Base-by-base conservation (phyloP, 768 basidiomycete genomes). In the Pholiota conissans region DNA sequence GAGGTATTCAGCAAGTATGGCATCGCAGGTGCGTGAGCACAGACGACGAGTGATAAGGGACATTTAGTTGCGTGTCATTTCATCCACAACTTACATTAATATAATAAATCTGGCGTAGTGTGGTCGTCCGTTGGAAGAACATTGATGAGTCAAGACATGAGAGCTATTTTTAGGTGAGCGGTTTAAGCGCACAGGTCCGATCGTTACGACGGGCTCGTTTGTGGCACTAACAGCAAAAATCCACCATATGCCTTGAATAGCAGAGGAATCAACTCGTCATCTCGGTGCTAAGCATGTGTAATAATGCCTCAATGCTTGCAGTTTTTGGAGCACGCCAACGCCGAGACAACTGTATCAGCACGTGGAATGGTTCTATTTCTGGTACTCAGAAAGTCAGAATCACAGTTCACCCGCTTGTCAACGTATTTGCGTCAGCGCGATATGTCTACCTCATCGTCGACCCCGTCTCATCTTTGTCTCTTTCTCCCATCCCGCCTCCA, bases 1-100 rank as follows among this genome's bases (percentile, higher is more conserved):
- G 78, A 77, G 16, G 79, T 79, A 22, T 84, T 93, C 63, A 72
- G 71, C 42, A 88, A 88, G 71, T 94, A 93, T 61, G 87, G 89
- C 18, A 76, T 93, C 27, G 81, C 76, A 27, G 42, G 47, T 18
- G 52, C 53, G 42, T 45, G 42, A 45, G 42, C 42, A 22, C 18
- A 45, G 42, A 45, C 28, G 20, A 32, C 46, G 29, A n/a, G 30
- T 13, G 14, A 13, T 9, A 4, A 42, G 16, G 39, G 6, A 18
- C 30, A n/a, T n/a, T n/a, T n/a, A n/a, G n/a, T n/a, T n/a, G n/a
- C n/a, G n/a, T n/a, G n/a, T n/a, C n/a, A n/a, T n/a, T n/a, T n/a
- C n/a, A n/a, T n/a, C n/a, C n/a, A 32, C 30, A 32, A 32, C 30
- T 32, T 6, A 32, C n/a, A n/a, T n/a, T n/a, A n/a, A n/a, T n/a